These are phyloP conservation scores for Schizosaccharomyces japonicus DNA, from an alignment of 805 yeast species.

Conservation along the genomic window DNA sequence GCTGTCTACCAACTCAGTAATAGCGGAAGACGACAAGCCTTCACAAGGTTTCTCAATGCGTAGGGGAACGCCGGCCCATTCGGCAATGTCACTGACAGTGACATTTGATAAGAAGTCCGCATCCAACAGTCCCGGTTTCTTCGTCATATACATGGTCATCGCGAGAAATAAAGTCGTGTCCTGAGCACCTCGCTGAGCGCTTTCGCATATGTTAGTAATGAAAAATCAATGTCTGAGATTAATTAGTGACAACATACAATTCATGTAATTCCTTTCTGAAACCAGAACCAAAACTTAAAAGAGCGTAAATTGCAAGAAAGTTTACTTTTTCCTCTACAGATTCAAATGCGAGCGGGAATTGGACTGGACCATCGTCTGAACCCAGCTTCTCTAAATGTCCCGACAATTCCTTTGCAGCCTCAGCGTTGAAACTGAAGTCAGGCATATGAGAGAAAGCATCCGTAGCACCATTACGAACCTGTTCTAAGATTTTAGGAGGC, in stretches of 20 bases:
- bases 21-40: not conserved
- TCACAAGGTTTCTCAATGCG: not conserved
- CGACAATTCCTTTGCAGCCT: too few species aligned
- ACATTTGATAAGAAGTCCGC: not conserved
- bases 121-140: not conserved
- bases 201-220: not conserved
- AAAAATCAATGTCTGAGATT: not conserved
- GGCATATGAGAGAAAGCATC: too few species aligned
- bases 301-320: not conserved
- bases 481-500: too few species aligned
- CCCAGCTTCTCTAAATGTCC: too few species aligned
- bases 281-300: not conserved
- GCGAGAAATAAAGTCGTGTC: not conserved
- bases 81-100: not conserved
- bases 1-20: not conserved
- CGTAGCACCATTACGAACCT: too few species aligned
- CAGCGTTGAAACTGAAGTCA: too few species aligned
- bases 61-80: not conserved
- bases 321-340: not conserved
- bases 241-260: not conserved
- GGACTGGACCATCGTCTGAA: not conserved
- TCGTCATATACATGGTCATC: not conserved
- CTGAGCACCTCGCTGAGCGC: not conserved
- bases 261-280: not conserved
- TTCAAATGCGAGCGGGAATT: not conserved